Percentiles rank a stretch among this genome's conserved stretches.
These are phyloP conservation scores for Pichia sp. DNA, from an alignment of 1,139 yeast genomes.

Conservation along the genomic window DNA sequence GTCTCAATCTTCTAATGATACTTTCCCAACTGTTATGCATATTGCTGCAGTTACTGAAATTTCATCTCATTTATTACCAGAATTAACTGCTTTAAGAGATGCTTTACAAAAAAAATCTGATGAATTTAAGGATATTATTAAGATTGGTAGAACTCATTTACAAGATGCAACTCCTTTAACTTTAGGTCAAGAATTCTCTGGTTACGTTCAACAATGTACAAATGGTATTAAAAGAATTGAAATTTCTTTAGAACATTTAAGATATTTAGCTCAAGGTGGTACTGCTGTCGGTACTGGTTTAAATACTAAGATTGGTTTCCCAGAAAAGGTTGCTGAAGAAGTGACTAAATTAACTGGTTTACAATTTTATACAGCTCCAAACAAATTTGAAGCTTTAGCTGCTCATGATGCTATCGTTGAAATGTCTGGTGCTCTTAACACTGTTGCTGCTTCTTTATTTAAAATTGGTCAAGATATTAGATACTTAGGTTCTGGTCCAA, in stretches of 20 bases:
- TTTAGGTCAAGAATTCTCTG: slow-evolving; percentile 95
- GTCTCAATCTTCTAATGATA: slow-evolving; percentile 97
- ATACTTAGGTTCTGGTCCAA: slow-evolving; percentile 97
- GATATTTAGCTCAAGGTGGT: slow-evolving; percentile 95
- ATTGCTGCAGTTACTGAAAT: slow-evolving; percentile 96
- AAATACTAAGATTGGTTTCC: slow-evolving; percentile 88
- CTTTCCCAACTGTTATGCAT: slow-evolving; percentile 99
- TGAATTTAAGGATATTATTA: slow-evolving; percentile 83
- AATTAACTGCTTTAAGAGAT: slow-evolving; percentile 68
- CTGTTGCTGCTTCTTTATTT: slow-evolving; percentile 86
- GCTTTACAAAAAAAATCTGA: slow-evolving; percentile 69
- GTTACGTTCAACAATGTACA: slow-evolving; percentile 87
- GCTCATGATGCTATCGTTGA: slow-evolving; percentile 98
- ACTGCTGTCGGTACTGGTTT: slow-evolving; percentile 99
- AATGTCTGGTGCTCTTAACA: slow-evolving; percentile 94
- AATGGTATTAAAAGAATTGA: slow-evolving; percentile 88
- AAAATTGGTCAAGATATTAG: slow-evolving; percentile 97
- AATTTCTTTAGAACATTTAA: slow-evolving; percentile 65
- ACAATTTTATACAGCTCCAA: slow-evolving; percentile 90
- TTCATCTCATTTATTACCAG: slow-evolving; percentile 67
- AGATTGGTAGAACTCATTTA: slow-evolving; percentile 97
- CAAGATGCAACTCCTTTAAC: slow-evolving; percentile 99
- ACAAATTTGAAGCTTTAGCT: slow-evolving; percentile 97
- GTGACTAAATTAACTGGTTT: slow-evolving; percentile 82
- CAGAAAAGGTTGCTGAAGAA: slow-evolving; percentile 71